A percentile compares a stretch with the other conserved stretches of the same genome.
Evolutionary conservation across 805 yeast genomes (phyloP).

Genomic region (Komagataella ulmi): DNA sequence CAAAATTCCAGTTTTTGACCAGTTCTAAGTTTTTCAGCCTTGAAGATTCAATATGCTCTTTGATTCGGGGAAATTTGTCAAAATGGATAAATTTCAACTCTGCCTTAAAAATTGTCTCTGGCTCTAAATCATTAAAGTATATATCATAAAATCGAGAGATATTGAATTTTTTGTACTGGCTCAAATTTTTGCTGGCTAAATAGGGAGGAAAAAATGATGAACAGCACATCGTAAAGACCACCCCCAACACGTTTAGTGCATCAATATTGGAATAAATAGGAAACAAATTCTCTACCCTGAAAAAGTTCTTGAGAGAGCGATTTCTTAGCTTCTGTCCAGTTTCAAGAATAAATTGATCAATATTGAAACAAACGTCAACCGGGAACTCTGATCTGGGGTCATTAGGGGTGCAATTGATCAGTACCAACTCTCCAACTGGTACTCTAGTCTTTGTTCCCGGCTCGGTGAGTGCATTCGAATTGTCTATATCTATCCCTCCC

Average conservation of each 20-base stretch:
- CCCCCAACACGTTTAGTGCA: slow-evolving; percentile 15
- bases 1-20: neutral
- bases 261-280: slow-evolving; percentile 13
- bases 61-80: neutral
- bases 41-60: neutral
- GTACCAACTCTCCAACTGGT: slow-evolving; percentile 7
- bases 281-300: slow-evolving; percentile 9
- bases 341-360: slow-evolving; percentile 14
- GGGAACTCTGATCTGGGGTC: slow-evolving; percentile 8
- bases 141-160: slow-evolving; percentile 13
- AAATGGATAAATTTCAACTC: neutral
- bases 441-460: neutral
- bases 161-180: slow-evolving; percentile 8
- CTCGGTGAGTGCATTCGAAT: neutral
- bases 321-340: slow-evolving; percentile 15
- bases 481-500: neutral
- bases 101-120: neutral
- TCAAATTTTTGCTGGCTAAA: neutral
- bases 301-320: slow-evolving; percentile 14
- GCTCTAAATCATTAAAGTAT: neutral
- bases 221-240: slow-evolving; percentile 15
- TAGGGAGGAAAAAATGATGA: neutral
- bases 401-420: slow-evolving; percentile 13
- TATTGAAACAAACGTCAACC: slow-evolving; percentile 9
- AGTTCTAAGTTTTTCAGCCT: neutral